Conservation (phyloP, 2,329 filamentous ascomycete species). For the Acrocalymma vagum region DNA sequence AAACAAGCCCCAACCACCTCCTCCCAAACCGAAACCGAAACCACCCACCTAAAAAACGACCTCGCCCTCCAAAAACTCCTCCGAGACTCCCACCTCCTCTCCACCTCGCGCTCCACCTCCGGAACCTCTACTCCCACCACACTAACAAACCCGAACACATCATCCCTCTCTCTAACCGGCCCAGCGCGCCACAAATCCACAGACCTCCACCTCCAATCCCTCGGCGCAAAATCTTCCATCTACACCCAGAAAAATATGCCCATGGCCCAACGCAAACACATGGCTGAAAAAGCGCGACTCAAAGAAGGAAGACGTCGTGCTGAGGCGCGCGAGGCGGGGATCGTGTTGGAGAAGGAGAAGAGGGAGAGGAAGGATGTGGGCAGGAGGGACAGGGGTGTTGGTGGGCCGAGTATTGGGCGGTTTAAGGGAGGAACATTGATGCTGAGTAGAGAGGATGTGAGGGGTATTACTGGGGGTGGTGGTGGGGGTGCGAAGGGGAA, state of each 20-base stretch:
- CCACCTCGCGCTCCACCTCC: conserved; percentile 58
- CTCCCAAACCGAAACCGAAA: conserved; percentile 54
- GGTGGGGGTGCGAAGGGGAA: conserved; percentile 50
- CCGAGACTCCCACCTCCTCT: conserved; percentile 88
- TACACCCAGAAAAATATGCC: conserved; percentile 88
- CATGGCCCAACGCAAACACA: conserved; percentile 86
- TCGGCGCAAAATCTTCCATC: conserved; percentile 80
- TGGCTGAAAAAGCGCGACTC: conserved; percentile 69
- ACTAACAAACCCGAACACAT: conserved; percentile 48
- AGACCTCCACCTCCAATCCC: conserved; percentile 81
- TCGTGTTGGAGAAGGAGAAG: conserved; percentile 76
- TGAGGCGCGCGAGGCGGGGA: conserved; percentile 89
- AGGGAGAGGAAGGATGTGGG: conserved; percentile 51
- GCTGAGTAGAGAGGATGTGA: conserved; percentile 80
- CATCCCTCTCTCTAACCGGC: no score
- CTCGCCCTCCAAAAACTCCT: conserved; percentile 90
- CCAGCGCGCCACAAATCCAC: conserved; percentile 81
- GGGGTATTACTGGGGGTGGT: conserved; percentile 65
- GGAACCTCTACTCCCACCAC: conserved; percentile 50
- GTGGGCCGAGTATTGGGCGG: conserved; percentile 80
- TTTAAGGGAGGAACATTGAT: conserved; percentile 81
- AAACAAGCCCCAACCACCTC: conserved; percentile 13
- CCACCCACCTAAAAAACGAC: conserved; percentile 83
- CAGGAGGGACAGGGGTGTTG: conserved; percentile 69
- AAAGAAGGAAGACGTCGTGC: conserved; percentile 76